Base-by-base conservation (phyloP, 805 yeast genomes). In the Kurtzmaniella fragi region DNA sequence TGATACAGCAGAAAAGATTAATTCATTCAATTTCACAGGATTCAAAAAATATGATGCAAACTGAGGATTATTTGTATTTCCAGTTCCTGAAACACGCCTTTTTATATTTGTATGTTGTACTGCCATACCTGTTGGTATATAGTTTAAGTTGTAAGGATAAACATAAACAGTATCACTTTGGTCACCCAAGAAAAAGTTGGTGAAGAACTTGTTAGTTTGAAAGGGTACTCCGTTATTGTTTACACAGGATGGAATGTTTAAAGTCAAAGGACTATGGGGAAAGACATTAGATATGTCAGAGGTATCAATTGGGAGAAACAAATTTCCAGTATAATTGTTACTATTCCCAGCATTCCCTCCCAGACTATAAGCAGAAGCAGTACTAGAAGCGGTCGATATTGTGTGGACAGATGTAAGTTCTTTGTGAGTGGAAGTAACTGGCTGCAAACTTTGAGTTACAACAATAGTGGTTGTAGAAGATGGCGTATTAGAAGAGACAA, bases 131-230 rank as follows among this genome's bases (percentile, higher is more conserved):
- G 13, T 17, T 16, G 16, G n/a, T 39, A 65, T 69, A 50, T 66
- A 71, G 38, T 53, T 56, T 34, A 81, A 56, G 2, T 75, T 69
- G 54, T 82, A 85, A 14, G 95, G 95, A 49, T 77, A 79, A 9
- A 82, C 69, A 62, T 73, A 84, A 3, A 73, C 74, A 32, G 78
- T 71, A 36, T 69, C 64, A 17, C 67, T 60, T 57, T 80, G 87
- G 36, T 58, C 59, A 14, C 67, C 81, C 17, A 83, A 62, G 46
- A 80, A 61, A 51, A 84, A 53, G 54, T 85, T 85, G 29, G 78
- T 74, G 59, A 75, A 84, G 59, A 85, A 85, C 60, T 84, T 85
- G 67, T 85, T 85, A 17, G 95, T 87, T 52, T 81, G 78, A 42
- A 74, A 69, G 8, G 71, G 74, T 10, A 45, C 47, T 28, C 59